These are phyloP conservation scores for Trichosanthes cucumerina DNA, from an alignment of 306 rosid species.

Conservation along the genomic window DNA sequence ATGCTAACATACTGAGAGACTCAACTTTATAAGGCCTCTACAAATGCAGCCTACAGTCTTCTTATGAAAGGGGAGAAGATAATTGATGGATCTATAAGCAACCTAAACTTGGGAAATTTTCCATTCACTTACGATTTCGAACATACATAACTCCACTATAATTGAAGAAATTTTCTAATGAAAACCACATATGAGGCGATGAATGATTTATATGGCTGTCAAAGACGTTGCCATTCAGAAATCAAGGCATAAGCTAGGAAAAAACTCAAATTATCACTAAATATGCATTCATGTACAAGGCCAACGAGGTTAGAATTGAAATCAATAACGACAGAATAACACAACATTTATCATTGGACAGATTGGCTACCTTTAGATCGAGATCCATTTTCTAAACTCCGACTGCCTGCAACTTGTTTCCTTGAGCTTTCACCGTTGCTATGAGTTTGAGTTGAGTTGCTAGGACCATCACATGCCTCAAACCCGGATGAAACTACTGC, in stretches of 20 bases:
- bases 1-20: not conserved
- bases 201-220: not conserved
- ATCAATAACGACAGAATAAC: not conserved
- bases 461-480: constrained; percentile 82
- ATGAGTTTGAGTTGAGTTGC: constrained; percentile 64
- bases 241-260: not conserved
- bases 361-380: constrained; percentile 54
- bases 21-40: not conserved
- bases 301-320: not conserved
- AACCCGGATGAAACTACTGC: constrained; percentile 74
- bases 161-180: not conserved
- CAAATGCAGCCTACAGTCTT: not conserved
- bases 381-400: constrained; percentile 43
- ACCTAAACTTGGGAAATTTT: not conserved
- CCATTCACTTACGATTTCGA: not conserved
- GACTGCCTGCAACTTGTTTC: constrained; percentile 51
- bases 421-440: constrained; percentile 54
- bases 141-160: not conserved
- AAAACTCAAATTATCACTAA: not conserved
- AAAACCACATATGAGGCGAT: not conserved
- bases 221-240: not conserved
- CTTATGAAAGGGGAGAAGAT: not conserved
- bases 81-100: not conserved
- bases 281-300: not conserved
- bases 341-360: not conserved